A percentile compares a stretch with the other conserved stretches of the same genome.
These are phyloP conservation scores for Mucor mucedo DNA, from an alignment of 371 early-diverging fungal genomes.

Conservation along the genomic window DNA sequence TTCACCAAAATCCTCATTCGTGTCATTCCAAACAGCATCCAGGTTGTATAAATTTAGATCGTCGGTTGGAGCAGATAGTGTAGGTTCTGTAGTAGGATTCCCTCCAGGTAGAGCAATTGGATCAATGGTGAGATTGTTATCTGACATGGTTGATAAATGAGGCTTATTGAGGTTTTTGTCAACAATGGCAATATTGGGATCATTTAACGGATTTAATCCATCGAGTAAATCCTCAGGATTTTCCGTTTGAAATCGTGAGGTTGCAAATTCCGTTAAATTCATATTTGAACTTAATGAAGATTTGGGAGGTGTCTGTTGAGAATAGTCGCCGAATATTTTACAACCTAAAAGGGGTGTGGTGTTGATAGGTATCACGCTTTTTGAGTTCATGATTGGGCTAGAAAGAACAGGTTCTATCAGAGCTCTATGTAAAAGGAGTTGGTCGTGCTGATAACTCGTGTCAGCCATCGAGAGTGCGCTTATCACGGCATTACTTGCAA, in stretches of 20 bases:
- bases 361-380: slow-evolving; percentile 18
- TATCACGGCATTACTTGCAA: slow-evolving; percentile 13
- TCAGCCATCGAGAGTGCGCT: slow-evolving; percentile 24
- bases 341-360: neutral
- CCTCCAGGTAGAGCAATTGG: too few relatives aligned
- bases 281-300: neutral
- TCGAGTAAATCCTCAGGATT: neutral
- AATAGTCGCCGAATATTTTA: neutral
- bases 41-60: slow-evolving; percentile 1
- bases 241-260: neutral
- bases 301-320: neutral
- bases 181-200: neutral
- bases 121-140: too few relatives aligned
- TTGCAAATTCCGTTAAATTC: slow-evolving; percentile 4
- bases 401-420: slow-evolving; percentile 25
- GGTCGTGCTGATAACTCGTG: slow-evolving; percentile 24
- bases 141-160: neutral
- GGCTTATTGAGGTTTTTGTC: neutral
- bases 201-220: neutral
- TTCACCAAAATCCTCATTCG: slow-evolving; percentile 26
- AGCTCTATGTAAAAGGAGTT: slow-evolving; percentile 29
- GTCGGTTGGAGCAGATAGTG: neutral
- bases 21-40: neutral
- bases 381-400: slow-evolving; percentile 40
- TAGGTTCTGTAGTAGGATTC: too few relatives aligned